These are phyloP conservation scores for Croton setiger DNA, from an alignment of 441 rosid species.

Conservation along the genomic window DNA sequence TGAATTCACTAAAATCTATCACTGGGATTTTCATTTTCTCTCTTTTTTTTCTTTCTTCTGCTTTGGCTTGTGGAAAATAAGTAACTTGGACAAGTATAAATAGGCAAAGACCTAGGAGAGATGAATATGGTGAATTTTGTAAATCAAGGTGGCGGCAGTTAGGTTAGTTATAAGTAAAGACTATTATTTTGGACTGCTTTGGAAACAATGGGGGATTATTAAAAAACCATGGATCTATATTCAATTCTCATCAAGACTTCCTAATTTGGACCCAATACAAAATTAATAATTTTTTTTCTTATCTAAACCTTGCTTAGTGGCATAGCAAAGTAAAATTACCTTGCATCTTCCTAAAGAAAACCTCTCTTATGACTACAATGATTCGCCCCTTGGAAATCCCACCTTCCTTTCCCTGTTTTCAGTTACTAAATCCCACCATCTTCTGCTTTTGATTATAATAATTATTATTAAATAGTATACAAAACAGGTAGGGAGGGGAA, in stretches of 20 bases:
- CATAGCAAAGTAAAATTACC: conserved; percentile 19
- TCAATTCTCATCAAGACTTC: conserved; percentile 37
- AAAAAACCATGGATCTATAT: conserved; percentile 38
- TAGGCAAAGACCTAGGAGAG: conserved; percentile 26
- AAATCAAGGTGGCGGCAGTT: conserved; percentile 21
- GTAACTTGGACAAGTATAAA: conserved; percentile 34
- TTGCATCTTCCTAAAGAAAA: conserved; percentile 29
- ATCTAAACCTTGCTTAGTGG: conserved; percentile 27
- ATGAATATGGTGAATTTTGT: not conserved
- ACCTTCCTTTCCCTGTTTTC: conserved; percentile 1
- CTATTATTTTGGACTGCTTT: conserved; percentile 13
- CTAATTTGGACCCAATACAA: conserved; percentile 20
- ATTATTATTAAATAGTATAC: no score
- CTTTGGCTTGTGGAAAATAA: conserved; percentile 12
- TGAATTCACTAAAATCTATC: conserved; percentile 57
- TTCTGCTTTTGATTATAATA: no score
- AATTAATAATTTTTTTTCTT: conserved; percentile 10
- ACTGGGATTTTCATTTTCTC: conserved; percentile 61
- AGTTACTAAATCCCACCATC: no score
- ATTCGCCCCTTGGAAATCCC: conserved; percentile 30
- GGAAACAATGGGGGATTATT: conserved; percentile 24
- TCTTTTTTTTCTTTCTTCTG: conserved; percentile 15
- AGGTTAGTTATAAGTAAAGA: conserved; percentile 20
- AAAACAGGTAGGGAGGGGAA: no score
- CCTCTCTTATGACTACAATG: conserved; percentile 13